Base-by-base conservation (phyloP, 78 protist genomes). In the Isochrysis galbana region DNA sequence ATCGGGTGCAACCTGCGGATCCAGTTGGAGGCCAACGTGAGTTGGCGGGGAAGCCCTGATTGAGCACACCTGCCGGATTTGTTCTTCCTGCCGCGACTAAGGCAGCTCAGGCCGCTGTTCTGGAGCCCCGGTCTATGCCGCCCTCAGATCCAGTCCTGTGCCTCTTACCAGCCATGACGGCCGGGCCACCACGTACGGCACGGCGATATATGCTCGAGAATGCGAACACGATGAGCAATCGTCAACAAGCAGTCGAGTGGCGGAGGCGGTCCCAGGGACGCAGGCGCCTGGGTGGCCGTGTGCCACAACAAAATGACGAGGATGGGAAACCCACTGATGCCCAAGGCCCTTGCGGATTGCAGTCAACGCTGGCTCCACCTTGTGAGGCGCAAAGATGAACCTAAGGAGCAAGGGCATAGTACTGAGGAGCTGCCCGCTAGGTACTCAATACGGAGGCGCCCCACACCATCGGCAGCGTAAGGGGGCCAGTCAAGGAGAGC, bases 261-360 rank as follows among this genome's bases (percentile, higher is more conserved):
- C 74, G 74, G 32, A 23, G 74, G 32, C 14, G 32, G 74, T 67
- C 36, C 74, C 74, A n/a, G 38, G 32, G 74, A 67, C 74, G 74
- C 74, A 67, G 36, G 74, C 17, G 74, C 74, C 74, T 23, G 74
- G 74, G 74, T 67, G 74, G 74, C 74, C 74, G 74, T 67, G 74
- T n/a, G 74, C 74, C 32, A 67, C 74, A n/a, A 67, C 17, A 19
- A 54, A 54, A 2, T 26, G 4, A 10, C 32, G 74, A 11, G 32
- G 32, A 4, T 11, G 38, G 36, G 11, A 11, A 10, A 23, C 38
- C 74, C 74, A 67, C 32, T 11, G 38, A n/a, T 10, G 38, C 36
- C 74, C 74, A 11, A 26, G 36, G 36, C 36, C 74, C 32, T 3
- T n/a, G 32, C 14, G 32, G 36, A 26, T 26, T 10, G 74, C 74